Evolutionary conservation across 129 eudicot genomes (phyloP).

Genomic region (Glebionis coronaria): DNA sequence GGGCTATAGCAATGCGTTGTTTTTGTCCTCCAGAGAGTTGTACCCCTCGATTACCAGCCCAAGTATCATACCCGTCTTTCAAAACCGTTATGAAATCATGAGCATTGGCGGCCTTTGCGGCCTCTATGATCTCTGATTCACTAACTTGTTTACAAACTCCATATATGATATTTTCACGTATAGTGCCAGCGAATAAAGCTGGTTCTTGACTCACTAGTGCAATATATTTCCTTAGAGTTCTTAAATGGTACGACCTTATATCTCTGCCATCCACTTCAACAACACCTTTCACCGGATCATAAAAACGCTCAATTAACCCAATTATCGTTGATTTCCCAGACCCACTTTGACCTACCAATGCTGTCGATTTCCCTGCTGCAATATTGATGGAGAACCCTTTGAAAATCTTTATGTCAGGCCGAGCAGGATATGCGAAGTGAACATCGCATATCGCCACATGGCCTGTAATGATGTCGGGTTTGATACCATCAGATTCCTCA

Average conservation of each 20-base stretch:
- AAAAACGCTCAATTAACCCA: conserved; percentile 70
- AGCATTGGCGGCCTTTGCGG: conserved; percentile 85
- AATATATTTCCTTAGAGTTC: conserved; percentile 66
- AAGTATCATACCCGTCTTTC: conserved; percentile 77
- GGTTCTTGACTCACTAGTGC: conserved; percentile 98
- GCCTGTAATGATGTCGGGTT: conserved; percentile 56
- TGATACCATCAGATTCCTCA: conserved; percentile 56
- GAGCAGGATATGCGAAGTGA: conserved; percentile 74
- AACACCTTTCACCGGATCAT: conserved; percentile 61
- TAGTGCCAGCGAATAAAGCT: conserved; percentile 63
- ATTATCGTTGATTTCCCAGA: conserved; percentile 92
- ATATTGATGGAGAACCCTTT: conserved; percentile 58
- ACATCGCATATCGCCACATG: conserved; percentile 59
- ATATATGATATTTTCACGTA: conserved; percentile 62
- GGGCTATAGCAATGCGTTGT: conserved; percentile 74
- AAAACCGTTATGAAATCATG: conserved; percentile 69
- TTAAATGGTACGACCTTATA: conserved; percentile 60
- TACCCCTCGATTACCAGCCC: conserved; percentile 73
- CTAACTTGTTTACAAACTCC: conserved; percentile 50
- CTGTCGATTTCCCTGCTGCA: conserved; percentile 79
- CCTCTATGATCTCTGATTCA: conserved; percentile 69
- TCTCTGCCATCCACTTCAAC: conserved; percentile 78
- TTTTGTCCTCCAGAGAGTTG: conserved; percentile 81
- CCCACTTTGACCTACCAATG: conserved; percentile 90
- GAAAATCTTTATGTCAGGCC: conserved; percentile 64